phyloP scores from a whole-genome alignment of 345 rosid species.

The Isatis tinctoria region DNA sequence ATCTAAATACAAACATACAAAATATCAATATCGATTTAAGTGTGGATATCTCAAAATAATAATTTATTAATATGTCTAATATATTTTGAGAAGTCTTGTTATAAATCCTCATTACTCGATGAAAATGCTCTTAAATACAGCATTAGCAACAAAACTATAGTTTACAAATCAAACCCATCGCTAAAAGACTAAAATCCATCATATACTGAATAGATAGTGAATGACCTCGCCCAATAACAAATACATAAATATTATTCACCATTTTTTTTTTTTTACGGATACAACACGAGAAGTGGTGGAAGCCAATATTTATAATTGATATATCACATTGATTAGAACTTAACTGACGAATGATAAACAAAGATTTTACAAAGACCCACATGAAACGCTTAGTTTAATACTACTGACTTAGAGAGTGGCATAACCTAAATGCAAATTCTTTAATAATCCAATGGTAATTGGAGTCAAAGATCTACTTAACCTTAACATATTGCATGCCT shows the following conservation, averaged over 20 bases:
- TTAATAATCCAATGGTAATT: neutral
- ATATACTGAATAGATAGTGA: neutral
- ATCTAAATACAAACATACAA: no score
- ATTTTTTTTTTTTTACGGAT: neutral
- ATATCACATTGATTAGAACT: neutral
- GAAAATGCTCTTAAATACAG: no score
- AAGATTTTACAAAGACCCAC: neutral
- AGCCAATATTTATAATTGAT: neutral
- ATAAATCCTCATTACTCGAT: no score
- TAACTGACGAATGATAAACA: neutral
- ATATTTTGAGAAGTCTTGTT: no score
- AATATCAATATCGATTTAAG: no score
- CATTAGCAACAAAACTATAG: neutral
- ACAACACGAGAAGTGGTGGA: neutral
- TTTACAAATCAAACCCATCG: no score
- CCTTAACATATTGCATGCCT: neutral
- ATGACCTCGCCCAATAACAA: neutral
- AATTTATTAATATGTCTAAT: no score
- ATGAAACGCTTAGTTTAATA: neutral
- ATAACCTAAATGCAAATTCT: neutral
- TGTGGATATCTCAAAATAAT: no score
- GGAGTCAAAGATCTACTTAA: neutral
- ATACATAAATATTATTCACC: no score
- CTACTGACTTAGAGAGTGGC: neutral
- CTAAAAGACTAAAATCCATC: neutral